Conservation (phyloP, 2,329 filamentous ascomycete species). For the Rhexocercosporidium sp. region DNA sequence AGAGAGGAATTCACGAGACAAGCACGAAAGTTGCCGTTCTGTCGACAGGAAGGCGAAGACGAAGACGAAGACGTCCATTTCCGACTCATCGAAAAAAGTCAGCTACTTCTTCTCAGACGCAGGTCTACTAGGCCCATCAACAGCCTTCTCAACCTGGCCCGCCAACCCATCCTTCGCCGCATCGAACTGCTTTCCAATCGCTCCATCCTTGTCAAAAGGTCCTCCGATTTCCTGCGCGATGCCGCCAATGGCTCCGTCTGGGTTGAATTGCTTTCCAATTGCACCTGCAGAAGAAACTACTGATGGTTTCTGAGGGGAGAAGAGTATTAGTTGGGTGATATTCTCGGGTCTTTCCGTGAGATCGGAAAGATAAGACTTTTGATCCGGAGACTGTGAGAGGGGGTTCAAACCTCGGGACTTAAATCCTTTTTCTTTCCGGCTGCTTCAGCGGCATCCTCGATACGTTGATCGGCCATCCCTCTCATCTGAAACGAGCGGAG, state of each 20-base stretch:
- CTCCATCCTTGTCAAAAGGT: neutral
- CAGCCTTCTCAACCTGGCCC: slow-evolving; percentile 3
- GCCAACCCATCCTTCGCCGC: neutral
- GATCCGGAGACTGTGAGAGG: neutral
- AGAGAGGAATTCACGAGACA: too few relatives aligned
- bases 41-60: too few relatives aligned
- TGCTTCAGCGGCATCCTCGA: neutral
- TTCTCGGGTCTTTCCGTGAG: neutral
- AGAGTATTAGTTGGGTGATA: neutral
- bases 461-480: neutral
- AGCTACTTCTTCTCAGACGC: slow-evolving; percentile 1
- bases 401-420: neutral
- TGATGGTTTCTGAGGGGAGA: neutral
- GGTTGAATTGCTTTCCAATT: neutral
- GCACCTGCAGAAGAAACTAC: neutral
- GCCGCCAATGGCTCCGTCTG: neutral
- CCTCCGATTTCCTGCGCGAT: neutral
- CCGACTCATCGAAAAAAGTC: too few relatives aligned
- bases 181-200: neutral
- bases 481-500: neutral
- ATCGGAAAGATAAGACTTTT: neutral
- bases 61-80: too few relatives aligned
- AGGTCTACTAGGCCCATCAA: slow-evolving; percentile 2
- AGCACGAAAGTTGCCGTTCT: too few relatives aligned
- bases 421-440: neutral